Base-by-base conservation (phyloP, 2,329 filamentous ascomycete species). In the Ambrosiella xylebori region DNA sequence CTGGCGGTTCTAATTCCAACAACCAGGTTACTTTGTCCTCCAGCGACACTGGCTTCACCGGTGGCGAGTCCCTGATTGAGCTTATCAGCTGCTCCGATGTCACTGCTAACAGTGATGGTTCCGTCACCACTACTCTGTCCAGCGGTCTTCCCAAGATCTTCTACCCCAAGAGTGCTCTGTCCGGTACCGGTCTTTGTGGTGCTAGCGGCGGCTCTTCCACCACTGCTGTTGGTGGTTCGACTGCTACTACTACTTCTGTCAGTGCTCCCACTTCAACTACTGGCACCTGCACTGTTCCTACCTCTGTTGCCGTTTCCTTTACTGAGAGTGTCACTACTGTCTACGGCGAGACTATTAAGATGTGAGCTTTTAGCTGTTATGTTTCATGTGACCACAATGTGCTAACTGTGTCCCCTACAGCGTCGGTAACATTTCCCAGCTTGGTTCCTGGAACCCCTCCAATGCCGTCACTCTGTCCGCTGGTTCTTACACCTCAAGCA, bases 401-500 rank as follows among this genome's bases (percentile, higher is more conserved):
- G 15, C 19, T 57, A 54, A 52, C 54, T 7, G 7, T 7, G 7
- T n/a, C 40, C 19, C 17, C 37, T 35, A 7, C 27, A 60, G 64
- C 63, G 3, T 51, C 49, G 66, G 66, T 1, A 63, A 60, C 8
- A 68, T 68, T 36, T 77, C 77, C 70, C 68, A 66, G 55, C 64
- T 69, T 2, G 65, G 65, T 0, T 64, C 62, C 59, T 69, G 68
- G 67, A 57, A 73, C 45, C 69, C 73, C 0, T 62, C 64, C 0
- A 65, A 68, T 3, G 80, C 75, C 0, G 66, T 78, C 1, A 66
- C 76, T 0, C 66, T 85, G 5, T 75, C 71, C 1, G 76, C 79
- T 0, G 66, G 69, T 27, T 63, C 71, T n/a, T 84, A 84, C 66
- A 79, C 77, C 0, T 64, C 66, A n/a, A 66, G 68, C 3, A 75